phyloP scores from a whole-genome alignment of 2,329 filamentous ascomycete genomes.

The Claviceps sp. region DNA sequence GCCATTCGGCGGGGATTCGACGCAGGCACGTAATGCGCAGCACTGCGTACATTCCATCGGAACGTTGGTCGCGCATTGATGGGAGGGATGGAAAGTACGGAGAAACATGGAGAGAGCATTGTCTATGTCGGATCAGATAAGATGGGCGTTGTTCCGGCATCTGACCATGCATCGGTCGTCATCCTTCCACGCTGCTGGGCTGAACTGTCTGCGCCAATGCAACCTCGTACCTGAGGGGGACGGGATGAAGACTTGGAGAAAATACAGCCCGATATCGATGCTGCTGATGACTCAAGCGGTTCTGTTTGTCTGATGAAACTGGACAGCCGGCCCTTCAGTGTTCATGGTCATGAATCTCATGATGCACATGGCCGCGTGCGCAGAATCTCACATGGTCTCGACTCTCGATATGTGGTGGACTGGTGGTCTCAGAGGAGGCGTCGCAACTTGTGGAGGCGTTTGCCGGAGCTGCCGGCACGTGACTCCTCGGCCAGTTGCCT shows the following conservation, averaged over 20 bases:
- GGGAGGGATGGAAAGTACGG: neutral
- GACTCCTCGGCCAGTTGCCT: conserved; percentile 13
- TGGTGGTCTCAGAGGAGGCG: too few relatives aligned
- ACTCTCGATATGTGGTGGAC: too few relatives aligned
- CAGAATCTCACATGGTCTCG: too few relatives aligned
- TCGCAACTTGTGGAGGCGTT: too few relatives aligned
- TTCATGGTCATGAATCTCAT: too few relatives aligned
- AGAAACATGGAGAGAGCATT: neutral
- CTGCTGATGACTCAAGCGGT: neutral
- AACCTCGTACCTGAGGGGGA: conserved; percentile 1
- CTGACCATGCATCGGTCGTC: neutral
- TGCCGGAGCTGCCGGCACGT: conserved; percentile 11
- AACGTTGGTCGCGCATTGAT: neutral
- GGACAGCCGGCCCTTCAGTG: too few relatives aligned
- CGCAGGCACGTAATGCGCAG: neutral
- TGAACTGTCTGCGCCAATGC: neutral
- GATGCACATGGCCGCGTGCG: too few relatives aligned
- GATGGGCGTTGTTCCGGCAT: neutral
- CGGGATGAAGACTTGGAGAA: neutral
- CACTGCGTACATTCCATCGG: neutral
- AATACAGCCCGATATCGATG: neutral
- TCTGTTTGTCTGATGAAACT: too few relatives aligned
- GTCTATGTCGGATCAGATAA: neutral
- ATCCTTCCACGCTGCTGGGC: neutral
- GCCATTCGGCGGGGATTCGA: conserved; percentile 2